phyloP scores from a whole-genome alignment of 257 asterid genomes.

The Mitragyna speciosa region DNA sequence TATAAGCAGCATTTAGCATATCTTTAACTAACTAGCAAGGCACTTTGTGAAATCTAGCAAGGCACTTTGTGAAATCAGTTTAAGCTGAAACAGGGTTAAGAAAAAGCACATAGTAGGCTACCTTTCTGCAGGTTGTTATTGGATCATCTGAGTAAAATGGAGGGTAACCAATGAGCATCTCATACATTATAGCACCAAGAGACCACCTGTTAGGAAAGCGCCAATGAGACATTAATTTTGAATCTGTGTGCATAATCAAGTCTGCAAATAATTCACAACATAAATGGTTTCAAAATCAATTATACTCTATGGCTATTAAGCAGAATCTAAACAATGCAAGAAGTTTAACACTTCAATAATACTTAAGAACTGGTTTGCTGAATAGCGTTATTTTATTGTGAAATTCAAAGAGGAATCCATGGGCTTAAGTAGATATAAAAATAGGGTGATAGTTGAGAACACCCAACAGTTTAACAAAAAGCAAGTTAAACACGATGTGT shows the following conservation, averaged over 20 bases:
- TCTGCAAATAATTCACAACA: background rate
- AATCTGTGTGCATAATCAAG: background rate
- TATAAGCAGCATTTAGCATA: background rate
- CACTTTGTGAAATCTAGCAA: background rate
- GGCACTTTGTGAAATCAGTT: background rate
- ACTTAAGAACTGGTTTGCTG: background rate
- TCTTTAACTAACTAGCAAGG: background rate
- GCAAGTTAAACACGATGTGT: background rate
- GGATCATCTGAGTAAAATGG: conserved; percentile 90
- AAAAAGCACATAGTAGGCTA: conserved; percentile 4
- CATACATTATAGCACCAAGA: conserved; percentile 85
- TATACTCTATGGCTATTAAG: background rate
- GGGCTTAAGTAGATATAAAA: background rate
- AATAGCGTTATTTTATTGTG: background rate
- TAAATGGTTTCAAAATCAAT: background rate
- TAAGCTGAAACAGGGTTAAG: background rate
- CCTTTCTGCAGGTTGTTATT: conserved; percentile 85
- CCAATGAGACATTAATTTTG: background rate
- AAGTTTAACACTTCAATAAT: background rate
- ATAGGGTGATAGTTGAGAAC: background rate
- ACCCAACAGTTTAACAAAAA: background rate
- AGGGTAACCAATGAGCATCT: conserved; percentile 92
- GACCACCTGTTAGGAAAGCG: conserved; percentile 71
- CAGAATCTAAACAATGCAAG: background rate
- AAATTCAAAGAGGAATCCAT: background rate